These are phyloP conservation scores for Cryptosporidium tyzzeri DNA, from an alignment of 169 alveolate genomes.

Conservation along the genomic window DNA sequence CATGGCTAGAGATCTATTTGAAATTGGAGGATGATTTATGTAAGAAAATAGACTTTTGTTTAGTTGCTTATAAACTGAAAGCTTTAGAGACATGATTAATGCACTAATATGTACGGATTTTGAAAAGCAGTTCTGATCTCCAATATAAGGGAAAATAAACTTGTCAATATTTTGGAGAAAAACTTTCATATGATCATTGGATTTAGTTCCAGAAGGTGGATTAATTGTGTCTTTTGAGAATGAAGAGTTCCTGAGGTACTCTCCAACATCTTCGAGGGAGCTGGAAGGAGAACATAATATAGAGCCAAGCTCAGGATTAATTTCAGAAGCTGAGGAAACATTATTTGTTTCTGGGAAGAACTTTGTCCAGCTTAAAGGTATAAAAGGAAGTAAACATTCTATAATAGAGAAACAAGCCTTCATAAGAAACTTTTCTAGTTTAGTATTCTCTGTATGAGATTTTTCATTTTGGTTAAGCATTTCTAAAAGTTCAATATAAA, in stretches of 20 bases:
- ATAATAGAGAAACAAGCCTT: constrained; percentile 20
- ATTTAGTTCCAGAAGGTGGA: neutral
- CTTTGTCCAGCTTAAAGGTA: constrained; percentile 34
- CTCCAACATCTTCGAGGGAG: constrained; percentile 4
- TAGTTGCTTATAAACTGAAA: constrained; percentile 35
- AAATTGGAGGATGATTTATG: constrained; percentile 46
- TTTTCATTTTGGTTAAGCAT: neutral
- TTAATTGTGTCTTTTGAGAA: neutral
- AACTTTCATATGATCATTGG: neutral
- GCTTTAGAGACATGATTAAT: constrained; percentile 27
- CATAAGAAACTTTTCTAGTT: constrained; percentile 27
- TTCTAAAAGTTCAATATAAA: neutral
- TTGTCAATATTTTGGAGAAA: constrained; percentile 23
- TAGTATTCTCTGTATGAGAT: neutral
- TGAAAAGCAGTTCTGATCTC: constrained; percentile 57
- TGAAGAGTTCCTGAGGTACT: constrained; percentile 7
- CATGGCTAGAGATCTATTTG: constrained; percentile 4
- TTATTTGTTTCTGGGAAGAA: constrained; percentile 11
- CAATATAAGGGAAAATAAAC: constrained; percentile 48
- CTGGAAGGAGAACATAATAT: constrained; percentile 1
- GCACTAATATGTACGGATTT: constrained; percentile 18
- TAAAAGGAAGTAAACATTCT: constrained; percentile 28
- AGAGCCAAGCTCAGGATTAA: constrained; percentile 8
- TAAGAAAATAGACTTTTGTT: constrained; percentile 21
- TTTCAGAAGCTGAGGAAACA: neutral